Evolutionary conservation across 768 basidiomycete species (phyloP), one percentile per base, ranked within the genome.

Genomic region (Sarcodon sp.): DNA sequence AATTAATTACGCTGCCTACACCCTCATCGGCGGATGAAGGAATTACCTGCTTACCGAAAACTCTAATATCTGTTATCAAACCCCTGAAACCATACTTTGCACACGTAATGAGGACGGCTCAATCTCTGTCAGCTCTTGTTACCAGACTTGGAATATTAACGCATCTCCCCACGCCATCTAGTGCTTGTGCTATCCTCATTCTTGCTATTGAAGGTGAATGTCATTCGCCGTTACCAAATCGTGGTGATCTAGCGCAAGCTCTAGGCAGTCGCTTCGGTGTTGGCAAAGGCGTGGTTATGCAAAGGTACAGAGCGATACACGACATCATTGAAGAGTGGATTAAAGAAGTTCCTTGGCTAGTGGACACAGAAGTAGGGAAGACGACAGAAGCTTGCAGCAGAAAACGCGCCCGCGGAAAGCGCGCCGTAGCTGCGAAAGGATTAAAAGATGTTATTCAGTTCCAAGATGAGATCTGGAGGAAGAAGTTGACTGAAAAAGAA

Each of bases 341-440:
- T 27, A 66, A 71, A 44, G 71, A 75, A n/a, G 69, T 89, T 3
- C 83, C 84, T 4, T 90, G 87, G 87, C 66, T 87, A 9, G 71
- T 77, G 51, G 71, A 76, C 43, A 79, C 79, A 51, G 61, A 67
- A 9, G 53, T 50, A 44, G 51, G 62, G 46, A 52, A 61, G 54
- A 61, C 71, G 64, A 53, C 50, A 33, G 45, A 49, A 16, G 43
- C 58, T 18, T 62, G 65, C 41, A 75, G 80, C 0, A 71, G 79
- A 9, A 73, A 80, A 12, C 81, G 77, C 56, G 64, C 76, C 37
- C 64, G 81, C 9, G 81, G 79, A 59, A 72, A 84, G n/a, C 16
- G 39, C 27, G 60, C 68, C 34, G 62, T 83, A 44, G 78, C 83
- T 46, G 81, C 83, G 33, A 74, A 75, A 45, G 80, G 81, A 3